A percentile compares a stretch with the other conserved stretches of the same genome.
Evolutionary conservation across 768 basidiomycete genomes (phyloP).

Genomic region (Coprinopsis sp.): DNA sequence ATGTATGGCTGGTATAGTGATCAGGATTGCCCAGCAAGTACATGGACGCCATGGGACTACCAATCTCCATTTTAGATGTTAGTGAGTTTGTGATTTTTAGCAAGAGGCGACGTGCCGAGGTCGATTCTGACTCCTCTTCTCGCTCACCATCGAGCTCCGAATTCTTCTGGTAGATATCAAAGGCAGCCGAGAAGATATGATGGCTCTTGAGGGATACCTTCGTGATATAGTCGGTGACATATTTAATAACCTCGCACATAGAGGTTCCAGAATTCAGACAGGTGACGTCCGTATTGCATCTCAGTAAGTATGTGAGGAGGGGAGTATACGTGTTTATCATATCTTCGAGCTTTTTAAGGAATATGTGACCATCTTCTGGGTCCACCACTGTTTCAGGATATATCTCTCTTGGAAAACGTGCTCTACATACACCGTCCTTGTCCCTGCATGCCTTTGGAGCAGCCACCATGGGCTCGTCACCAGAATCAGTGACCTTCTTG

Average conservation of each 20-base stretch:
- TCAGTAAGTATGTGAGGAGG: slow-evolving; percentile 27
- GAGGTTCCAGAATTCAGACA: slow-evolving; percentile 35
- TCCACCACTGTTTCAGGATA: slow-evolving; percentile 20
- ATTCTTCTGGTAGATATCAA: slow-evolving; percentile 20
- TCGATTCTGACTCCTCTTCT: slow-evolving; percentile 9
- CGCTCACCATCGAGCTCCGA: slow-evolving; percentile 20
- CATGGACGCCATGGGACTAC: slow-evolving; percentile 31
- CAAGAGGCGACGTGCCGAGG: slow-evolving; percentile 26
- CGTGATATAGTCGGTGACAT: slow-evolving; percentile 41
- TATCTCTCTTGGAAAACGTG: slow-evolving; percentile 29
- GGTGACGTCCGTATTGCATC: slow-evolving; percentile 37
- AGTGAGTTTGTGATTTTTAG: slow-evolving; percentile 33
- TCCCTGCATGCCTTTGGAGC: slow-evolving; percentile 20
- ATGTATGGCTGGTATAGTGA: slow-evolving; percentile 33
- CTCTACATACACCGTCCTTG: slow-evolving; percentile 27
- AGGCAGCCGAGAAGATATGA: slow-evolving; percentile 30
- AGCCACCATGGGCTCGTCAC: background rate
- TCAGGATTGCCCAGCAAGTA: slow-evolving; percentile 33
- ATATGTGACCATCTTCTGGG: slow-evolving; percentile 21
- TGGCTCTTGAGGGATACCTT: slow-evolving; percentile 36
- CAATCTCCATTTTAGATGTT: slow-evolving; percentile 31
- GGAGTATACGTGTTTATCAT: slow-evolving; percentile 33
- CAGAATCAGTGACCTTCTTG: background rate
- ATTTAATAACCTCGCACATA: slow-evolving; percentile 32
- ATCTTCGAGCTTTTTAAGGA: slow-evolving; percentile 29